phyloP scores from a whole-genome alignment of 768 basidiomycete genomes.

The Chalciporus piperatus region DNA sequence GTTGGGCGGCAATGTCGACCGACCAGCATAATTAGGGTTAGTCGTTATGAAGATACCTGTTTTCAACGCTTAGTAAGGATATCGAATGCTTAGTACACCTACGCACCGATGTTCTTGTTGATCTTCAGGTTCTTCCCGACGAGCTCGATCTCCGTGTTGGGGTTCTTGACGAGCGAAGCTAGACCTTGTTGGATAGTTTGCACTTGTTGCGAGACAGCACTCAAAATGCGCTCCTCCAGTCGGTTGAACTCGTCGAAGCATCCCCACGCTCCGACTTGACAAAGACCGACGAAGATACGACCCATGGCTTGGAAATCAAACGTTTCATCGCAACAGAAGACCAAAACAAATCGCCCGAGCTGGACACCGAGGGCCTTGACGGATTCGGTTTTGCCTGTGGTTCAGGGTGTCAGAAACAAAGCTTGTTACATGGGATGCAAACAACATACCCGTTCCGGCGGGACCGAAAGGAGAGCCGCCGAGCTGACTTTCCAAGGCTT shows the following conservation, averaged over 20 bases:
- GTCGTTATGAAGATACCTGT: conserved; percentile 97
- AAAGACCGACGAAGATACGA: conserved; percentile 96
- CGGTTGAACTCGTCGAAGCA: conserved; percentile 99
- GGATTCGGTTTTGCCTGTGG: conserved; percentile 92
- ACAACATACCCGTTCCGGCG: conserved; percentile 80
- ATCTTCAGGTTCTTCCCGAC: conserved; percentile 93
- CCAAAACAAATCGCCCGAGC: conserved; percentile 96
- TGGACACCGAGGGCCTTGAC: conserved; percentile 98
- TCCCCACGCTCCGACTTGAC: conserved; percentile 99
- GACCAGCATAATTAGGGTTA: conserved; percentile 98
- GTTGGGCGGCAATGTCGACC: conserved; percentile 86
- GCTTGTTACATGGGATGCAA: not conserved
- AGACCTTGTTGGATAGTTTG: conserved; percentile 98
- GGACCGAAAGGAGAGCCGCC: conserved; percentile 98
- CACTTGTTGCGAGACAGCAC: conserved; percentile 98
- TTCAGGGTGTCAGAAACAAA: conserved; percentile 2
- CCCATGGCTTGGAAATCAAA: conserved; percentile 99
- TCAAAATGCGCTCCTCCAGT: conserved; percentile 95
- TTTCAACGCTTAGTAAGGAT: conserved; percentile 8
- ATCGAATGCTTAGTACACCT: not conserved
- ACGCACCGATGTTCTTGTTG: conserved; percentile 85
- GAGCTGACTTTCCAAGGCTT: conserved; percentile 91
- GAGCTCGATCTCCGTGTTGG: conserved; percentile 88
- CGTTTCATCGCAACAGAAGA: conserved; percentile 99
- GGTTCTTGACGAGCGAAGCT: conserved; percentile 76